Evolutionary conservation across 2,329 filamentous ascomycete genomes (phyloP), one percentile per base, ranked within the genome.

Genomic region (Penicillium polonicum): DNA sequence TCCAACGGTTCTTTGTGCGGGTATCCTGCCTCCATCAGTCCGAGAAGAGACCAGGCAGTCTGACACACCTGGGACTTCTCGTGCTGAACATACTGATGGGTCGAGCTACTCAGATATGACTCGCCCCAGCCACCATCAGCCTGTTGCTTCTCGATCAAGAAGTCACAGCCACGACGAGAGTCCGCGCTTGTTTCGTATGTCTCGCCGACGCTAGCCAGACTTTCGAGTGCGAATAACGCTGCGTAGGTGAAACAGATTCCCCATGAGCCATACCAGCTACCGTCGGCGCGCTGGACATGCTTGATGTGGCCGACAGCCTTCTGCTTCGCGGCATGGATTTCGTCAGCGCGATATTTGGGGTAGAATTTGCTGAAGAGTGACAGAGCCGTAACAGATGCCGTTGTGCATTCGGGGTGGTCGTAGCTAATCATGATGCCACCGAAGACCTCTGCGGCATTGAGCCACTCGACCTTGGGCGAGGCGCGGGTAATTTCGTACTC

Each of bases 381-480:
- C 21, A 99, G 80, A 0, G 90, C 92, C 1, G 91, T 97, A 4
- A 99, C 89, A 31, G 92, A 91, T 0, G 94, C 92, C 2, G 94
- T 97, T 0, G 94, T 99, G 79, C 94, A 99, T 75, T 99, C 94
- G 0, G 93, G 92, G 70, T 99, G 97, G 73, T 96, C 91, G 73
- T 99, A 99, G 71, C 97, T 93, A 53, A 99, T 88, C 94, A 99
- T 99, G 77, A 99, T 99, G 21, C 88, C 85, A 15, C 91, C 92
- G 74, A 99, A 99, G 0, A 99, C 92, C 73, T 99, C 94, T 1
- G 94, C 94, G 0, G 93, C 93, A 69, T 99, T 99, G 43, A 99
- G 83, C 72, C 87, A 82, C 74, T 99, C 94, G 64, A 97, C 74
- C 64, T 84, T 85, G 64, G 89, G 82, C 10, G 90, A 88, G 2